Evolutionary conservation across 2,329 filamentous ascomycete species (phyloP).

Genomic region (Apiospora rasikravindrae): DNA sequence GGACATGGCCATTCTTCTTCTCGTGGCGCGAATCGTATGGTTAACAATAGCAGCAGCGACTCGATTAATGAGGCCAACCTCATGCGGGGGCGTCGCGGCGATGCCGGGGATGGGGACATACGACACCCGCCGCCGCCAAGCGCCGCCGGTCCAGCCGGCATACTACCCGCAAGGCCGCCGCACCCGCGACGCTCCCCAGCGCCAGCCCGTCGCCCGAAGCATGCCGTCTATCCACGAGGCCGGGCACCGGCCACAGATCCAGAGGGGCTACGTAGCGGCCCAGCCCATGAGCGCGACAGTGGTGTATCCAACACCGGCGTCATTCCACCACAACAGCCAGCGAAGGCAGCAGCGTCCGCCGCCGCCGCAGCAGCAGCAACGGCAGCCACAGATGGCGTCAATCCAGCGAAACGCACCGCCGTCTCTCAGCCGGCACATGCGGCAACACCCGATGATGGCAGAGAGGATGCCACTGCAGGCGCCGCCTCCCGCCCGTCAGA

Average conservation of each 20-base stretch:
- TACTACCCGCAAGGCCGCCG: constrained; percentile 3
- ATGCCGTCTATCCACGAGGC: constrained; percentile 1
- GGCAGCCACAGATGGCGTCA: neutral
- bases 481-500: neutral
- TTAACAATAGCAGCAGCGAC: constrained; percentile 21
- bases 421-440: neutral
- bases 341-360: neutral
- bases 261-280: neutral
- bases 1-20: neutral
- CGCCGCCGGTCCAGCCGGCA: neutral
- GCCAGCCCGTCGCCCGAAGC: neutral
- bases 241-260: neutral
- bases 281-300: constrained; percentile 17
- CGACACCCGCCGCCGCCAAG: constrained; percentile 24
- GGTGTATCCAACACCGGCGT: neutral
- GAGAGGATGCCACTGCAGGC: neutral
- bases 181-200: neutral
- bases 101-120: constrained; percentile 30
- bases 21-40: neutral
- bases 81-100: constrained; percentile 22
- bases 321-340: neutral
- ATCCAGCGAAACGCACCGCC: neutral
- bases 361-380: neutral
- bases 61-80: constrained; percentile 30
- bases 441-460: neutral